A percentile compares a stretch with the other conserved stretches of the same genome.
Conservation (phyloP, 2,329 filamentous ascomycete genomes). For the Penicillium vulpinum region DNA sequence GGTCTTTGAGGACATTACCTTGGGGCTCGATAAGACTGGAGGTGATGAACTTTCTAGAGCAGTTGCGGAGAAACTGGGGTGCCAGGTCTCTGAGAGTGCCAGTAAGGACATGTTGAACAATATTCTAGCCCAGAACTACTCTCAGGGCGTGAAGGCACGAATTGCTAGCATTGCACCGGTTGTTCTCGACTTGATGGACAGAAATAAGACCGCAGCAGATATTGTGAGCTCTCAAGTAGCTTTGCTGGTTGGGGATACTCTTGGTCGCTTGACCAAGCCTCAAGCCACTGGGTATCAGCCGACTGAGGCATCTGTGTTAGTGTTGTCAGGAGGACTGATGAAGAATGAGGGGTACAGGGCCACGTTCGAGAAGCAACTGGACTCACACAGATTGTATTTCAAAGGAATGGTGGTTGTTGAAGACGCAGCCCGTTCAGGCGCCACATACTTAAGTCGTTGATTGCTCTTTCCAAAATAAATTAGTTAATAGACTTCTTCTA, state of each 20-base stretch:
- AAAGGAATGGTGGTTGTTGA: conserved; percentile 11
- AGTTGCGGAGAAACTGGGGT: conserved; percentile 16
- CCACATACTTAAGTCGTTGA: conserved; percentile 1
- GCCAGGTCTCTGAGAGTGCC: neutral
- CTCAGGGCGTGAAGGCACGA: conserved; percentile 13
- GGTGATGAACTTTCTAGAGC: conserved; percentile 14
- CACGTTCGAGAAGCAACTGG: conserved; percentile 7
- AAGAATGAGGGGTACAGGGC: conserved; percentile 19
- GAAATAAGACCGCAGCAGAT: conserved; percentile 3
- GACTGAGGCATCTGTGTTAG: conserved; percentile 11
- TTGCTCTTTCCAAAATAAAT: neutral
- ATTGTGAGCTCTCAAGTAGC: conserved; percentile 17
- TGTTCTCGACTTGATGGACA: conserved; percentile 9
- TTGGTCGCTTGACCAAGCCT: conserved; percentile 17
- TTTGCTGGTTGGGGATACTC: conserved; percentile 12
- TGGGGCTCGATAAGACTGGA: conserved; percentile 8
- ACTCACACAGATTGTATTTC: conserved; percentile 8
- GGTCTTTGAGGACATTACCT: conserved; percentile 28
- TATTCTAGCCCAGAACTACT: conserved; percentile 12
- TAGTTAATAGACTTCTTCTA: neutral
- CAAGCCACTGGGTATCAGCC: conserved; percentile 9
- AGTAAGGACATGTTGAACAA: conserved; percentile 20
- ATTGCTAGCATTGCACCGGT: conserved; percentile 20
- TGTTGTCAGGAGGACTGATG: conserved; percentile 25
- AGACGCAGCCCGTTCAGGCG: conserved; percentile 12